Evolutionary conservation across 2,329 filamentous ascomycete genomes (phyloP).

Genomic region (Ophiostoma ips): DNA sequence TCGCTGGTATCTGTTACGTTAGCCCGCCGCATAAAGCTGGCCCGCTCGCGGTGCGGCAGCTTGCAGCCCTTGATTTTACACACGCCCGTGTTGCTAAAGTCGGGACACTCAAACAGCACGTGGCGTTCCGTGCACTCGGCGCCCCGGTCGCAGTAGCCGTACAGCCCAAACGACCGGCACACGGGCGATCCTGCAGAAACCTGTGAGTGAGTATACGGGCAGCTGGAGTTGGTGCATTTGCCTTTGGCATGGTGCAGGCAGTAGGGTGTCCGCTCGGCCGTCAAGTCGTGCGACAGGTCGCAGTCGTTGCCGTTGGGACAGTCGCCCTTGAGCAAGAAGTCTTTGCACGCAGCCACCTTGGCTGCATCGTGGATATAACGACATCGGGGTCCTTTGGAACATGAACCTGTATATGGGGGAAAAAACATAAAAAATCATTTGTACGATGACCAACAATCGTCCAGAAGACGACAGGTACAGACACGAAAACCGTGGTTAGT

Average conservation of each 20-base stretch:
- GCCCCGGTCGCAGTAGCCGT: constrained; percentile 83
- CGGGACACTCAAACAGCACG: constrained; percentile 80
- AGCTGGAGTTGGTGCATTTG: constrained; percentile 75
- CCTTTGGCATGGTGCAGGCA: constrained; percentile 86
- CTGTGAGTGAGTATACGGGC: constrained; percentile 74
- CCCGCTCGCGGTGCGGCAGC: constrained; percentile 75
- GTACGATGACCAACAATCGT: too few relatives aligned
- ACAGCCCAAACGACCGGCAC: constrained; percentile 69
- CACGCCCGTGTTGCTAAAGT: constrained; percentile 79
- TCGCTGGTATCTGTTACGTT: constrained; percentile 32
- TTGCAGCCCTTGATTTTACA: constrained; percentile 75
- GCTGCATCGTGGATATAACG: constrained; percentile 69
- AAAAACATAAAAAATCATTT: background rate
- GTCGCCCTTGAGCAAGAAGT: constrained; percentile 64
- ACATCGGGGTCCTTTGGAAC: constrained; percentile 67
- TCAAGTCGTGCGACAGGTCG: constrained; percentile 80
- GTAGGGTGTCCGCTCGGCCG: constrained; percentile 68
- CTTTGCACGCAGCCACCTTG: constrained; percentile 84
- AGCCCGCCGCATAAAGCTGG: constrained; percentile 61
- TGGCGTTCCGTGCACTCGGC: constrained; percentile 66
- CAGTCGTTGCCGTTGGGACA: constrained; percentile 69
- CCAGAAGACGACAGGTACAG: background rate
- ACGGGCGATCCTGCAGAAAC: constrained; percentile 65
- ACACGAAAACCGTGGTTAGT: constrained; percentile 4
- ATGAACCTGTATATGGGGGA: constrained; percentile 58